Evolutionary conservation across 768 basidiomycete genomes (phyloP), one percentile per base, ranked within the genome.

Genomic region (Strobilomyces confusus): DNA sequence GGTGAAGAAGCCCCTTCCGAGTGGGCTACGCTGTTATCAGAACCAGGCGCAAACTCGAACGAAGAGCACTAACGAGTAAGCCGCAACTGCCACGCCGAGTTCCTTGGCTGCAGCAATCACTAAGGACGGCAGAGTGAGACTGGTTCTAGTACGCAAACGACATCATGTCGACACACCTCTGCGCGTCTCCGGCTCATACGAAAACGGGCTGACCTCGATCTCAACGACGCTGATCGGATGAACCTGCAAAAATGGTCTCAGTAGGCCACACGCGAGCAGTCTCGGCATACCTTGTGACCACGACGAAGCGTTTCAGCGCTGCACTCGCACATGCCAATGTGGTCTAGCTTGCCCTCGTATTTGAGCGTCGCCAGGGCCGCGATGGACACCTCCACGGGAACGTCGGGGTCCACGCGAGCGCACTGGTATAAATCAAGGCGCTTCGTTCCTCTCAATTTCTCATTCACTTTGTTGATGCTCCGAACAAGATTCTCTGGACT

Each of bases 161-260:
- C n/a, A n/a, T n/a, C n/a, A n/a, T n/a, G n/a, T n/a, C n/a, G n/a
- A n/a, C n/a, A n/a, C n/a, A n/a, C n/a, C n/a, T n/a, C n/a, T n/a
- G n/a, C n/a, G n/a, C n/a, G n/a, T n/a, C n/a, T n/a, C n/a, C n/a
- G n/a, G n/a, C n/a, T n/a, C n/a, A n/a, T n/a, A 82, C 2, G 77
- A 72, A 75, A 80, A 84, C 13, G 80, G 76, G 55, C 82, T 84
- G 37, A 84, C 68, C 61, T 89, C 86, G 44, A 87, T 84, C 63
- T 89, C 85, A 12, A 84, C 80, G 19, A 78, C 74, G 20, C 79
- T 73, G 55, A 86, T 75, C 2, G 79, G 80, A 44, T 77, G 72
- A 13, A 84, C 71, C 78, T 84, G n/a, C n/a, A n/a, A n/a, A n/a
- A n/a, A n/a, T n/a, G n/a, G n/a, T n/a, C n/a, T n/a, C n/a, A n/a